These are phyloP conservation scores for Scalesia atractyloides DNA, from an alignment of 129 eudicot genomes.

Conservation along the genomic window DNA sequence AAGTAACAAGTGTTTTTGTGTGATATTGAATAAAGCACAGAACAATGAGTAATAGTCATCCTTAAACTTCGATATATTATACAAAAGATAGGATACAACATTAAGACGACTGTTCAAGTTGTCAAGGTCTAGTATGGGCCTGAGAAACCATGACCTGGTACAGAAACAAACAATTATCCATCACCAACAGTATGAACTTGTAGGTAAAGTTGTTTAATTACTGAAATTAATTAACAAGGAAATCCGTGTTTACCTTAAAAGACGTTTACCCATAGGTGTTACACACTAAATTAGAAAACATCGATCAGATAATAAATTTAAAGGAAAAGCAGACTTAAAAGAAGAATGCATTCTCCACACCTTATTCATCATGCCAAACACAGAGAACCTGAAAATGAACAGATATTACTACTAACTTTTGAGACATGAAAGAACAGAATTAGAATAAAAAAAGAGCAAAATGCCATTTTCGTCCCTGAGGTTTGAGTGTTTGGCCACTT, in stretches of 20 bases:
- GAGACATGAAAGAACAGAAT: neutral
- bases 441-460: neutral
- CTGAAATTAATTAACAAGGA: neutral
- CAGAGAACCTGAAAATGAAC: conserved; percentile 74
- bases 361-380: conserved; percentile 98
- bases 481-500: no score
- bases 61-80: conserved; percentile 1
- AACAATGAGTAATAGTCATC: neutral
- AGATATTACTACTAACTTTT: conserved; percentile 20
- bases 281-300: conserved; percentile 61
- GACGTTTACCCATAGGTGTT: conserved; percentile 92
- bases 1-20: neutral
- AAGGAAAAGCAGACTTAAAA: conserved; percentile 20
- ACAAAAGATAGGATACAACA: conserved; percentile 71
- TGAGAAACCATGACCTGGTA: conserved; percentile 85
- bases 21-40: neutral
- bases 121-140: conserved; percentile 70
- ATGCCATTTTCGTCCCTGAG: no score
- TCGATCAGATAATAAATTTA: conserved; percentile 3
- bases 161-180: conserved; percentile 23
- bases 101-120: conserved; percentile 54
- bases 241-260: conserved; percentile 61
- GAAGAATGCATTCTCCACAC: conserved; percentile 40
- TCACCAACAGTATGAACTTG: conserved; percentile 6
- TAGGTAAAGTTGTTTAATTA: neutral